Evolutionary conservation across 305 asterid genomes (phyloP).

Genomic region (Ilex paraguariensis): DNA sequence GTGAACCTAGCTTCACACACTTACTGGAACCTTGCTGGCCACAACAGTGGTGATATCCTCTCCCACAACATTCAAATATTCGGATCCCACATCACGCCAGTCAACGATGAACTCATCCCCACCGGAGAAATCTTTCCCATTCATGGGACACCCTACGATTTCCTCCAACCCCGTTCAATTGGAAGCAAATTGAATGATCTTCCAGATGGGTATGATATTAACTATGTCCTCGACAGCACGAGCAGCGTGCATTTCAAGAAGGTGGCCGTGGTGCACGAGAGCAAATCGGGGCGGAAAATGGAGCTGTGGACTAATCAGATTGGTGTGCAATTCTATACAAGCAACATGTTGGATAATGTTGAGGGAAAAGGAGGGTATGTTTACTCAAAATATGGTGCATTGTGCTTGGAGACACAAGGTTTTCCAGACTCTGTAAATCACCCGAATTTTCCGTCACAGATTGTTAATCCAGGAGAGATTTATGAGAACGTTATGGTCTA

Average conservation of each 20-base stretch:
- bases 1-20: conserved; percentile 77
- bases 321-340: conserved; percentile 74
- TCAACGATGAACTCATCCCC: conserved; percentile 56
- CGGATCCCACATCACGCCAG: conserved; percentile 60
- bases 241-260: conserved; percentile 25
- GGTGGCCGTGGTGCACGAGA: conserved; percentile 47
- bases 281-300: conserved; percentile 59
- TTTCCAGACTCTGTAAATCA: conserved; percentile 86
- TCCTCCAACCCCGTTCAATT: conserved; percentile 43
- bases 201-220: conserved; percentile 62
- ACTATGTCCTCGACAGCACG: conserved; percentile 50
- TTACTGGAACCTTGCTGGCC: conserved; percentile 88
- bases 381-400: conserved; percentile 38
- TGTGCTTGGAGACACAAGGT: conserved; percentile 85
- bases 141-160: conserved; percentile 55
- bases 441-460: conserved; percentile 64
- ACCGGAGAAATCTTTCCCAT: conserved; percentile 50
- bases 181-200: conserved; percentile 39
- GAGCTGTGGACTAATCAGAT: conserved; percentile 80
- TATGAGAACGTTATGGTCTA: conserved; percentile 65
- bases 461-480: conserved; percentile 52
- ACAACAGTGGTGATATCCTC: conserved; percentile 51
- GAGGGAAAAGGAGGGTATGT: conserved; percentile 56
- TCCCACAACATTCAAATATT: conserved; percentile 54
- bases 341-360: conserved; percentile 46